phyloP scores from a whole-genome alignment of 208 protist genomes.

The Leishmania martiniquensis region DNA sequence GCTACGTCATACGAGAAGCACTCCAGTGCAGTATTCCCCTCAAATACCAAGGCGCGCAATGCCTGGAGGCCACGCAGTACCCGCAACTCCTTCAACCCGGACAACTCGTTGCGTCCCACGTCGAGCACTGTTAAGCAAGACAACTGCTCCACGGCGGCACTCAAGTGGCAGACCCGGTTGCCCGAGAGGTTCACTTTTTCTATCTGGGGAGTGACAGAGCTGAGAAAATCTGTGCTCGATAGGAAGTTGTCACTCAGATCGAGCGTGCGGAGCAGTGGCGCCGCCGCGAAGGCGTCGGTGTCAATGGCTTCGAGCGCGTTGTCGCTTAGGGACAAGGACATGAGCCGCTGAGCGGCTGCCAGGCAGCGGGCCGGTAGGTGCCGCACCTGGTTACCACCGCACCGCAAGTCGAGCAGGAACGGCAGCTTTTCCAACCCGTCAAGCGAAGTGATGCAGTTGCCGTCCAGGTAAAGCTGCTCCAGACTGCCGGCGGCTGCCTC shows the following conservation, averaged over 20 bases:
- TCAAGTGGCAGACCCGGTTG: constrained; percentile 53
- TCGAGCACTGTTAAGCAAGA: constrained; percentile 25
- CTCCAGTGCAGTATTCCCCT: constrained; percentile 36
- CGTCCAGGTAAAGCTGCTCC: constrained; percentile 63
- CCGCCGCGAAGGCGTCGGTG: constrained; percentile 47
- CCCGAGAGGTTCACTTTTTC: constrained; percentile 57
- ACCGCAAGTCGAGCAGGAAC: constrained; percentile 67
- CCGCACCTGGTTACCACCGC: constrained; percentile 47
- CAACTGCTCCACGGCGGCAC: constrained; percentile 44
- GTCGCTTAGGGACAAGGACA: constrained; percentile 42
- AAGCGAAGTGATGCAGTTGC: constrained; percentile 63
- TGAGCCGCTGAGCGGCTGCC: constrained; percentile 35
- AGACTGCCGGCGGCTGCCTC: constrained; percentile 38
- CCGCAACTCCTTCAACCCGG: constrained; percentile 22
- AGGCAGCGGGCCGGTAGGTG: constrained; percentile 28
- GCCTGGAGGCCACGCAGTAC: constrained; percentile 22
- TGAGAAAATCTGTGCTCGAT: constrained; percentile 42
- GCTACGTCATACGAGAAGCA: constrained; percentile 5
- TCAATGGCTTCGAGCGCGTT: constrained; percentile 43
- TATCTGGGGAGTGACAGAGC: constrained; percentile 51
- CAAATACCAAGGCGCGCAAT: constrained; percentile 42
- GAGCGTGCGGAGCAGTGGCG: constrained; percentile 46
- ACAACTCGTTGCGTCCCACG: constrained; percentile 19
- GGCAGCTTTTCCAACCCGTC: constrained; percentile 51
- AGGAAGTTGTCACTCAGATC: constrained; percentile 71